Conservation (phyloP, 805 yeast species). For the Barnettozyma botsteinii region DNA sequence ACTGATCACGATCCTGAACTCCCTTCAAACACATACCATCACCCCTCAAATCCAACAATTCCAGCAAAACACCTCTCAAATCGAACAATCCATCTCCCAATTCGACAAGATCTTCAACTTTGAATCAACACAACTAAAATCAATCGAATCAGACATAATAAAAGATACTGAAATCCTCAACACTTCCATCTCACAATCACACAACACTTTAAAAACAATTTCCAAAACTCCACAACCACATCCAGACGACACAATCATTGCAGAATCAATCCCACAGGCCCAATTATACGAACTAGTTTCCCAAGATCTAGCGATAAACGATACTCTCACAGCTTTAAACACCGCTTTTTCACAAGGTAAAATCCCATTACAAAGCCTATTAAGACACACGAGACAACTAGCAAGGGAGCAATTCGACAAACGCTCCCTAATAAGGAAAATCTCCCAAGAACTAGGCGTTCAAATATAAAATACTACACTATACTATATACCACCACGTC, state of each 20-base stretch:
- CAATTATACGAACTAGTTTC: conserved; percentile 63
- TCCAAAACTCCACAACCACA: conserved; percentile 27
- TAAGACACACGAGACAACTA: conserved; percentile 39
- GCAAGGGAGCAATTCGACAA: conserved; percentile 61
- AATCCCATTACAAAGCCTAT: conserved; percentile 36
- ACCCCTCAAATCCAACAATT: conserved; percentile 5
- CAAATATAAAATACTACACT: background rate
- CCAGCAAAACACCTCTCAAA: conserved; percentile 20
- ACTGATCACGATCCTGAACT: conserved; percentile 3
- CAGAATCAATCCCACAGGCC: conserved; percentile 47
- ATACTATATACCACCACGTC: no score
- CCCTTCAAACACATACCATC: background rate
- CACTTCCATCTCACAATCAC: conserved; percentile 26
- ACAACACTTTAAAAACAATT: conserved; percentile 29
- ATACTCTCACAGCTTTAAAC: conserved; percentile 54
- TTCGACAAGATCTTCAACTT: conserved; percentile 31
- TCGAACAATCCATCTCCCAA: conserved; percentile 28
- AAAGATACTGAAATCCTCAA: conserved; percentile 27
- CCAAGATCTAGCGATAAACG: conserved; percentile 66
- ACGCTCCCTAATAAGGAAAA: conserved; percentile 41
- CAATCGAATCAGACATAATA: conserved; percentile 22
- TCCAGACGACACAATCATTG: conserved; percentile 40
- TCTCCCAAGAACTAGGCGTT: conserved; percentile 20
- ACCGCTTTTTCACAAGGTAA: conserved; percentile 47
- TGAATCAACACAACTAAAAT: conserved; percentile 29